Evolutionary conservation across 805 yeast species (phyloP).

Genomic region (Huiozyma sinensis): DNA sequence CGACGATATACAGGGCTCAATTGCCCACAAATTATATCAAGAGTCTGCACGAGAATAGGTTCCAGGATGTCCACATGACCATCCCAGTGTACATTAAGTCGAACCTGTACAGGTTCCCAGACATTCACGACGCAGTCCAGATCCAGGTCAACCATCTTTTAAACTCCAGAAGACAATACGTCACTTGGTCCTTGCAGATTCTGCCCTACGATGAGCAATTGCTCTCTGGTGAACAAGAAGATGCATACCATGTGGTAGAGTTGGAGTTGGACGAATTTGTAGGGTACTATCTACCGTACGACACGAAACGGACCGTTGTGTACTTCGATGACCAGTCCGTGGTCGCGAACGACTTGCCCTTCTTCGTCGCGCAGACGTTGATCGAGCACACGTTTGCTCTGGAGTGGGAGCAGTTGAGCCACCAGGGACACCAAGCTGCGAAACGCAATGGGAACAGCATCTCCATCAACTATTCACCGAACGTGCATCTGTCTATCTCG

Average conservation of each 20-base stretch:
- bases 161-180: constrained; percentile 18
- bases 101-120: constrained; percentile 51
- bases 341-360: constrained; percentile 52
- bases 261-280: constrained; percentile 33
- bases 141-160: constrained; percentile 34
- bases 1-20: constrained; percentile 33
- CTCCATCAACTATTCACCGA: constrained; percentile 37
- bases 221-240: constrained; percentile 4
- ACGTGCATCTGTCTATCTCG: constrained; percentile 67
- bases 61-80: constrained; percentile 33
- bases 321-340: constrained; percentile 31
- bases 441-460: constrained; percentile 10
- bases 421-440: constrained; percentile 5
- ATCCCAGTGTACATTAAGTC: constrained; percentile 35
- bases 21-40: constrained; percentile 30
- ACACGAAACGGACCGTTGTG: constrained; percentile 29
- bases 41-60: constrained; percentile 29
- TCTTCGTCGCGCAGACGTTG: constrained; percentile 43
- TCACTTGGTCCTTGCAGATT: constrained; percentile 29
- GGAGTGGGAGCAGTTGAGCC: constrained; percentile 21
- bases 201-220: constrained; percentile 15
- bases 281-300: constrained; percentile 35
- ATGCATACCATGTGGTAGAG: constrained; percentile 27
- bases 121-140: constrained; percentile 47
- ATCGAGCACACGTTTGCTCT: constrained; percentile 35